Conservation (phyloP, 1,284 basidiomycete genomes). For the Marasmius fiardii region DNA sequence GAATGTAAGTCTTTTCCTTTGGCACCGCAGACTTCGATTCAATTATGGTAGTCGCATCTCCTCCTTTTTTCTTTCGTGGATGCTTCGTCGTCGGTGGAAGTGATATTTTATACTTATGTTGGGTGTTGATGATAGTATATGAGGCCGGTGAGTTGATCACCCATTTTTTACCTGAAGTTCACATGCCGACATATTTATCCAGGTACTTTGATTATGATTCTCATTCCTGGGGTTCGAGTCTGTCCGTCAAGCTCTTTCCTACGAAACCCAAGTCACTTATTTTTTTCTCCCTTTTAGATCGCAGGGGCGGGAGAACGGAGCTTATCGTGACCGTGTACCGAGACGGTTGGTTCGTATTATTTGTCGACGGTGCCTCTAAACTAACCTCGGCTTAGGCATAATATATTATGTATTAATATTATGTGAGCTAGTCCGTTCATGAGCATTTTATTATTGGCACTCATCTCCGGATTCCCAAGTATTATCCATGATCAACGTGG, state of each 20-base stretch:
- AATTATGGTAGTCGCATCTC: not conserved
- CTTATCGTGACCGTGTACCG: not conserved
- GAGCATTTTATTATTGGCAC: no score
- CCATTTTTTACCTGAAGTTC: no score
- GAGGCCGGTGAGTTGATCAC: not conserved
- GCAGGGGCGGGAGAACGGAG: not conserved
- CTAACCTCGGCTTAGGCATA: not conserved
- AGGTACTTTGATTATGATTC: not conserved
- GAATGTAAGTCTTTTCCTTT: not conserved
- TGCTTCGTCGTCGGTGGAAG: conserved; percentile 1
- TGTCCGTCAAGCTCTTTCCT: not conserved
- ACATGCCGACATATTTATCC: not conserved
- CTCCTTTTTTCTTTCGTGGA: not conserved
- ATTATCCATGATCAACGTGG: not conserved
- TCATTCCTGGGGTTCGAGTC: not conserved
- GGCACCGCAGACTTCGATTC: not conserved
- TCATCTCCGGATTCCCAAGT: not conserved
- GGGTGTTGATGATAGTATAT: not conserved
- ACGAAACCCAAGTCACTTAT: no score
- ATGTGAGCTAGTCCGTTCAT: no score
- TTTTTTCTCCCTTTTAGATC: not conserved
- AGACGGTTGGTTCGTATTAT: not conserved
- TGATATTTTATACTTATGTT: not conserved
- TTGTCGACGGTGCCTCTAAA: not conserved
- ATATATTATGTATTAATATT: no score